Evolutionary conservation across 768 basidiomycete species (phyloP), one percentile per base, ranked within the genome.

Genomic region (Chalciporus chontae): DNA sequence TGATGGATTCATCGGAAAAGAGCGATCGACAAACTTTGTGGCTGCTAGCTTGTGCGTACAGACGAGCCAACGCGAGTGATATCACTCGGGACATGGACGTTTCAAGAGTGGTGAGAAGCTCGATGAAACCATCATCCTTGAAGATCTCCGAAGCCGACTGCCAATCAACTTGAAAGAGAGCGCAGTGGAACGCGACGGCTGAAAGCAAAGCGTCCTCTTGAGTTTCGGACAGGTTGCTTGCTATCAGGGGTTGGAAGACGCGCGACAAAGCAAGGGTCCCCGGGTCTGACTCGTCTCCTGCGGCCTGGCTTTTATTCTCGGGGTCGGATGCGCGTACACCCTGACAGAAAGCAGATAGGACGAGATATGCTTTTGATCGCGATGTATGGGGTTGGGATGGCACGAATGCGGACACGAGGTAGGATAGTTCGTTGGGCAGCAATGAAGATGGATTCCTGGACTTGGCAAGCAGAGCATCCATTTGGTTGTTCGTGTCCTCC

Each of bases 121-220:
- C 82, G 27, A 84, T 57, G 14, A 85, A 64, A 4, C 81, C 84
- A 51, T 89, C 84, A 43, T 75, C 72, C 32, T 71, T 66, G 49
- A 93, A 82, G 46, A 94, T 80, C 19, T 73, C 57, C 9, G 83
- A 73, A 9, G 88, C 91, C 1, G 81, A 71, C 45, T 76, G 70
- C 68, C 82, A 77, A 56, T 91, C 89, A n/a, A 92, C 81, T 63
- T 92, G 89, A 60, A 92, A 90, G 17, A 94, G 71, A 0, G 88
- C 89, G n/a, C 77, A 72, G 43, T 93, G 73, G 64, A 91, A 85
- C 1, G 81, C 76, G 34, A 87, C 67, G 10, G 81, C 83, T 13
- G 72, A 67, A 15, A 85, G 68, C 23, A 82, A 66, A 8, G 23
- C 56, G 31, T 74, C 71, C 63, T 87, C 83, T 17, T 79, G 72